Evolutionary conservation across 768 basidiomycete species (phyloP).

Genomic region (Fomitopsis serialis): DNA sequence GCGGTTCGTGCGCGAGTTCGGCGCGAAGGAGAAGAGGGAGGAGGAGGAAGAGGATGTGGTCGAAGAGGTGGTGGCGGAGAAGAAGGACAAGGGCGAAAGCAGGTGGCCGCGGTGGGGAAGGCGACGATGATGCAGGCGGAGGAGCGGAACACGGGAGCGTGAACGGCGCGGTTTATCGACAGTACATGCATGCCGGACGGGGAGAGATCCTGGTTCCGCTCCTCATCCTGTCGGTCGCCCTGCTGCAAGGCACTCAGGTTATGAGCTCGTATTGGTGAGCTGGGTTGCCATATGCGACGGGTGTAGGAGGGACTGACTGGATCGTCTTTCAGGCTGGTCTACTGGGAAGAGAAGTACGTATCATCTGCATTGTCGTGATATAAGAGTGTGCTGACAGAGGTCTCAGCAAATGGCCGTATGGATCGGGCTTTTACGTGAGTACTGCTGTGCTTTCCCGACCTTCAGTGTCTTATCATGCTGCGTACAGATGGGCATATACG

Average conservation of each 20-base stretch:
- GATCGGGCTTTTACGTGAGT: constrained; percentile 70
- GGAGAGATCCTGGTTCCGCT: constrained; percentile 62
- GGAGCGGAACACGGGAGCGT: constrained; percentile 80
- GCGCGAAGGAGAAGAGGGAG: constrained; percentile 53
- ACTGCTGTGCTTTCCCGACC: neutral
- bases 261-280: constrained; percentile 72
- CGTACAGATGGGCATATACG: constrained; percentile 76
- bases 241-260: constrained; percentile 67
- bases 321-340: constrained; percentile 54
- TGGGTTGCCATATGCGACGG: constrained; percentile 4
- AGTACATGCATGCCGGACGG: constrained; percentile 67
- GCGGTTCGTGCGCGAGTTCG: constrained; percentile 72
- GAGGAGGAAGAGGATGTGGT: constrained; percentile 35
- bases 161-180: constrained; percentile 43
- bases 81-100: constrained; percentile 31
- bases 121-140: constrained; percentile 75
- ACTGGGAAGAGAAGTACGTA: constrained; percentile 69
- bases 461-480: neutral
- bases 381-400: constrained; percentile 9
- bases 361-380: neutral
- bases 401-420: constrained; percentile 45
- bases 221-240: constrained; percentile 50
- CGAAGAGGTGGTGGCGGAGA: constrained; percentile 30
- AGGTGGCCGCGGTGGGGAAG: constrained; percentile 35
- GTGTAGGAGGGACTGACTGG: neutral